Evolutionary conservation across 495 filamentous ascomycete species (phyloP).

Genomic region (Extremus antarcticus): DNA sequence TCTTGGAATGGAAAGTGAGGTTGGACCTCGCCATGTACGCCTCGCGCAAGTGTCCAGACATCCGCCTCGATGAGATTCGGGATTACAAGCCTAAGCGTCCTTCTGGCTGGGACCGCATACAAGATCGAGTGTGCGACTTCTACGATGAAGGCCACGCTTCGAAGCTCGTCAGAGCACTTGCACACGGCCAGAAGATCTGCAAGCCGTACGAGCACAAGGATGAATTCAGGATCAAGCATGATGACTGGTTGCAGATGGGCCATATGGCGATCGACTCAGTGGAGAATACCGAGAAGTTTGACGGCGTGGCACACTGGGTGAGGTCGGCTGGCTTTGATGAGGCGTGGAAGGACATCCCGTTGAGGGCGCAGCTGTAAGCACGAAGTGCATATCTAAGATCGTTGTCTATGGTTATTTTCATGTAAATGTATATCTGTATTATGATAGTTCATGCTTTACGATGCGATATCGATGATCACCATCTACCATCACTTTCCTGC

Average conservation of each 20-base stretch:
- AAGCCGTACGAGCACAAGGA: conserved; percentile 36
- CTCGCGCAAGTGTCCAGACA: conserved; percentile 45
- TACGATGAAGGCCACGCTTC: conserved; percentile 68
- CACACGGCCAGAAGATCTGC: conserved; percentile 43
- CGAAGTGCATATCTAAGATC: too few relatives aligned
- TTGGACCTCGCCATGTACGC: conserved; percentile 59
- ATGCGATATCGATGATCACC: too few relatives aligned
- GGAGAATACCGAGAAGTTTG: conserved; percentile 24
- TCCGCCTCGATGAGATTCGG: conserved; percentile 43
- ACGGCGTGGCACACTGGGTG: conserved; percentile 39
- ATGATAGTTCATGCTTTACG: too few relatives aligned
- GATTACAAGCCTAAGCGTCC: conserved; percentile 39
- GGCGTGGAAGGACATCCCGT: conserved; percentile 40
- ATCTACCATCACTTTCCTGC: too few relatives aligned
- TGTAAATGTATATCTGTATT: too few relatives aligned
- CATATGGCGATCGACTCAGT: conserved; percentile 51
- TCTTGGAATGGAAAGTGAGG: conserved; percentile 67
- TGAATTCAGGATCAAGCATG: conserved; percentile 46
- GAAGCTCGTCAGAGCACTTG: conserved; percentile 62
- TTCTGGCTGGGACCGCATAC: conserved; percentile 43
- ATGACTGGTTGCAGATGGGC: conserved; percentile 61
- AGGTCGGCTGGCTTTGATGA: conserved; percentile 45
- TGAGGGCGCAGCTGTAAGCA: conserved; percentile 14
- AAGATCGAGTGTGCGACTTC: conserved; percentile 41
- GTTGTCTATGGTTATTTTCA: too few relatives aligned